phyloP scores from a whole-genome alignment of 768 basidiomycete genomes.

The Xerocomus potaroensis region DNA sequence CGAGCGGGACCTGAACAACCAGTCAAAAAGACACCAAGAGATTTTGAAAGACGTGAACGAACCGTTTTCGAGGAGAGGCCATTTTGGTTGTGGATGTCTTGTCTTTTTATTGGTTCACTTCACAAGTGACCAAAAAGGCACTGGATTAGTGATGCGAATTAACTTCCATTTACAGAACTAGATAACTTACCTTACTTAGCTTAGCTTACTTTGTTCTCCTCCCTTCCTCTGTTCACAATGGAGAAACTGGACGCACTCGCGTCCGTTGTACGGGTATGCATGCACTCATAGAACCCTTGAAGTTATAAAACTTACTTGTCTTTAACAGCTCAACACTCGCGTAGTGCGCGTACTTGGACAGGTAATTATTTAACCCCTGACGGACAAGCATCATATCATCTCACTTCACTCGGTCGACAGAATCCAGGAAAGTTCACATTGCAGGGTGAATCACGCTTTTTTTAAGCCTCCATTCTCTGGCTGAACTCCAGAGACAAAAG shows the following conservation, averaged over 20 bases:
- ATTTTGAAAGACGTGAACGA: neutral
- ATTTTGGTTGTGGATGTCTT: too few species aligned
- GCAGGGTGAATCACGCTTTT: constrained; percentile 49
- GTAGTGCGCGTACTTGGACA: constrained; percentile 73
- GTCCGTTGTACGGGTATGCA: constrained; percentile 49
- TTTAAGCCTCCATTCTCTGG: neutral
- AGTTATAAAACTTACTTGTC: neutral
- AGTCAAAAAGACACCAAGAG: neutral
- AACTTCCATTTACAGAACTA: neutral
- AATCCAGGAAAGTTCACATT: constrained; percentile 89
- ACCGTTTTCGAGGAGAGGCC: constrained; percentile 51
- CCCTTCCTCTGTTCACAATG: constrained; percentile 33
- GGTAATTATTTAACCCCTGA: constrained; percentile 36
- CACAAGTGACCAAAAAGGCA: too few species aligned
- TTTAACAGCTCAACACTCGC: constrained; percentile 56
- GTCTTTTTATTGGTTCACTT: too few species aligned
- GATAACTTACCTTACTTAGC: too few species aligned
- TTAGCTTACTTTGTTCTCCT: too few species aligned
- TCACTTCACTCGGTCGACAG: constrained; percentile 37
- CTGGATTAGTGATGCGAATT: constrained; percentile 12
- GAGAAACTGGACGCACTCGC: constrained; percentile 49
- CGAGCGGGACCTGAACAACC: constrained; percentile 43
- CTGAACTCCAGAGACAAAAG: constrained; percentile 34
- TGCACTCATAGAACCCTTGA: neutral
- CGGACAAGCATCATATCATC: too few species aligned